Evolutionary conservation across 345 rosid genomes (phyloP), one percentile per base, ranked within the genome.

Genomic region (Syzygium aqueum): DNA sequence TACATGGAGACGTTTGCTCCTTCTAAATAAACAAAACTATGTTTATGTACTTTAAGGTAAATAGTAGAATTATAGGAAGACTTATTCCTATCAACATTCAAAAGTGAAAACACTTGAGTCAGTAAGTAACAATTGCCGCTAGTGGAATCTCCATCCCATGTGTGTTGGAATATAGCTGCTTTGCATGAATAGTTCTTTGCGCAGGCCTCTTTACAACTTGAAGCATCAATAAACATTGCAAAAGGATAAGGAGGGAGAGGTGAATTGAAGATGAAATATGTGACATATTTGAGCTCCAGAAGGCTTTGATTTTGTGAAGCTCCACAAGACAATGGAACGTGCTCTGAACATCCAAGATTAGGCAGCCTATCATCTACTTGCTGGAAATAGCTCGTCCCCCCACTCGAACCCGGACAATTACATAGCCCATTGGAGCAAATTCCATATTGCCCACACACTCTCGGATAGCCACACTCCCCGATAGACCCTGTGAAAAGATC

Each of bases 151-250:
- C 3, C 4, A 46, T 28, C 51, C 7, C 0, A 46, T 17, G 7
- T n/a, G 3, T 25, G 30, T 0, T 3, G 28, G 51, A 91, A 91
- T 49, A 85, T 22, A 21, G 89, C 85, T 50, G 88, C 90, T 87
- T 88, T 90, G 88, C 90, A 89, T 0, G 89, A 85, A 6, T 87
- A 88, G 54, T 87, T 91, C 30, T 67, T 84, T 9, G 37, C 25
- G 21, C 90, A 91, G 5, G 37, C 88, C 53, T 53, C 46, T 53
- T 61, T 85, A 65, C 92, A 90, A 8, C 56, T 85, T 85, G 86
- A 86, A 9, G 50, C 30, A 67, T 89, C 54, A 27, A 73, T 33
- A 14, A 51, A 13, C 25, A 40, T 40, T 40, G 1, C 3, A 0
- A 52, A 16, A 40, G 40, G 40, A 51, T 77, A 25, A 13, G 43